Evolutionary conservation across 2,329 filamentous ascomycete species (phyloP).

Genomic region (Penicillium sp.): DNA sequence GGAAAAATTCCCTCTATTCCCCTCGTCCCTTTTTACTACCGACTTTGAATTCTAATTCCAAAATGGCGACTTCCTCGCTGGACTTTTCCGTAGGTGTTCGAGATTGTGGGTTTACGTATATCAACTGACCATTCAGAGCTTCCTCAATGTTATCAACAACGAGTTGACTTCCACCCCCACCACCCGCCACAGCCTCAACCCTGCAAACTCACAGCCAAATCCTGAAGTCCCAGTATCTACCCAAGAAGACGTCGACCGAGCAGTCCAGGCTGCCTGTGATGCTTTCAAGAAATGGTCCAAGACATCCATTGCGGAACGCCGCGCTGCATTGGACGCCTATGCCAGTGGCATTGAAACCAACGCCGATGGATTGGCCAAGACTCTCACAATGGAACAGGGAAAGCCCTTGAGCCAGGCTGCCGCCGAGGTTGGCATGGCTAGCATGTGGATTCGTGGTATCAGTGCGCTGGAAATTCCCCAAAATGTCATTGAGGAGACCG

Average conservation of each 20-base stretch:
- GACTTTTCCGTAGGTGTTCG: neutral
- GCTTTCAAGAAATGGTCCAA: slow-evolving; percentile 52
- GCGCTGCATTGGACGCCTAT: slow-evolving; percentile 32
- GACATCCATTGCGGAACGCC: slow-evolving; percentile 34
- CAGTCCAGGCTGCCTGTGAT: slow-evolving; percentile 50
- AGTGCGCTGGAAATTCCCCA: slow-evolving; percentile 42
- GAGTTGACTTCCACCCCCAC: slow-evolving; percentile 46
- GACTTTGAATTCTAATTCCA: neutral
- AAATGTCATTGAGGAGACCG: slow-evolving; percentile 51
- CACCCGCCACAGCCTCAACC: slow-evolving; percentile 54
- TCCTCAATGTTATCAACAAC: slow-evolving; percentile 55
- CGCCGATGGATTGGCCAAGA: slow-evolving; percentile 36
- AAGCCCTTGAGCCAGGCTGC: slow-evolving; percentile 36
- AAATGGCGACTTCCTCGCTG: neutral
- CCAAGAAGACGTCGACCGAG: slow-evolving; percentile 52
- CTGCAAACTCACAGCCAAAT: slow-evolving; percentile 51
- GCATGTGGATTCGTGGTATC: slow-evolving; percentile 23
- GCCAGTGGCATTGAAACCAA: slow-evolving; percentile 38
- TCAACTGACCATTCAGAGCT: neutral
- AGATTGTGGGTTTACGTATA: neutral
- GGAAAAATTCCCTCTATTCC: neutral
- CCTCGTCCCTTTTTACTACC: neutral
- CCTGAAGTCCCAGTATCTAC: slow-evolving; percentile 54
- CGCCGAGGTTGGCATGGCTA: slow-evolving; percentile 28
- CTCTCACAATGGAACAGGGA: slow-evolving; percentile 46